These are phyloP conservation scores for Fusarium proliferatum DNA, from an alignment of 2,329 filamentous ascomycete genomes.

Conservation along the genomic window DNA sequence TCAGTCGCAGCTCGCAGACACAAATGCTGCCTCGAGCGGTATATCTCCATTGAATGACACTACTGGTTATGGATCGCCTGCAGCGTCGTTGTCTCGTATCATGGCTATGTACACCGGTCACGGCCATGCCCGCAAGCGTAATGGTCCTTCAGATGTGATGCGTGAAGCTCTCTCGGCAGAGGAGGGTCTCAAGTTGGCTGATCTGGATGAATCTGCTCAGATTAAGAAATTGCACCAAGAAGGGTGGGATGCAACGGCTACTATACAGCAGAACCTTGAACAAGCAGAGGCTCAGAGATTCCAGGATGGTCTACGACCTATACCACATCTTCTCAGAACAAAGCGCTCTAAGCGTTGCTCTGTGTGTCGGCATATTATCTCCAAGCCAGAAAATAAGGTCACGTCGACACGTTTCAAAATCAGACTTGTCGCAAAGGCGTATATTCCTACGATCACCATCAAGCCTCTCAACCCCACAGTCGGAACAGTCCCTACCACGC, in stretches of 20 bases:
- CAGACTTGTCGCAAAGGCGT: conserved; percentile 85
- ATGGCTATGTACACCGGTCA: conserved; percentile 88
- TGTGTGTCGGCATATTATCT: conserved; percentile 92
- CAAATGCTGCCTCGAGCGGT: conserved; percentile 63
- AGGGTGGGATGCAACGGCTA: conserved; percentile 73
- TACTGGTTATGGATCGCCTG: conserved; percentile 77
- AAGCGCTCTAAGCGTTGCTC: conserved; percentile 95
- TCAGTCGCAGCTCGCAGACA: conserved; percentile 77
- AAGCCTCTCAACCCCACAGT: conserved; percentile 65
- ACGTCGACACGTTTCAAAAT: conserved; percentile 92
- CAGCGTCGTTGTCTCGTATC: conserved; percentile 82
- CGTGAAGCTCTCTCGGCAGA: conserved; percentile 77
- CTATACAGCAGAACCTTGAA: conserved; percentile 59
- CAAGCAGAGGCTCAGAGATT: conserved; percentile 71
- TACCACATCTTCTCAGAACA: conserved; percentile 85
- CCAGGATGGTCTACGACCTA: conserved; percentile 79
- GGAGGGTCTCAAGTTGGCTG: conserved; percentile 77
- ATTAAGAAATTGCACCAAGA: conserved; percentile 68
- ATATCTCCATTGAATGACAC: conserved; percentile 52
- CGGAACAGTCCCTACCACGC: conserved; percentile 49
- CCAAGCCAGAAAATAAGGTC: conserved; percentile 92
- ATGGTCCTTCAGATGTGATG: conserved; percentile 78
- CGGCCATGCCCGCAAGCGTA: conserved; percentile 71
- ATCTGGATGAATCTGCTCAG: conserved; percentile 70
- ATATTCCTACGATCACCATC: conserved; percentile 85